These are phyloP conservation scores for Citrus medica DNA, from an alignment of 345 rosid species.

Conservation along the genomic window DNA sequence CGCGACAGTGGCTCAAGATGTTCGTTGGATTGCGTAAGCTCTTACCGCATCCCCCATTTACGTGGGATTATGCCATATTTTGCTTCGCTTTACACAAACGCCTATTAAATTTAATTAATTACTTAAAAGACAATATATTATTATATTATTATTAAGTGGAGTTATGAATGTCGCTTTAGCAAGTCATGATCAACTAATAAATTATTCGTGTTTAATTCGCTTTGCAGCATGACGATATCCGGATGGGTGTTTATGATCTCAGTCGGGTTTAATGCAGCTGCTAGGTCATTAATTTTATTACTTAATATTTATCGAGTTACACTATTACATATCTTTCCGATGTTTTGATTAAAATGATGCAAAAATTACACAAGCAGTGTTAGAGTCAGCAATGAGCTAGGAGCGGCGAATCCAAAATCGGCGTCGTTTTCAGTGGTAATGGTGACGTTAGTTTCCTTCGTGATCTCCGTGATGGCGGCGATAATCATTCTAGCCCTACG, in stretches of 20 bases:
- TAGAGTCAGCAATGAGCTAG: slow-evolving; percentile 79
- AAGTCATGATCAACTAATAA: not conserved
- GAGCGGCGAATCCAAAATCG: slow-evolving; percentile 70
- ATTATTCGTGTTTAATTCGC: not conserved
- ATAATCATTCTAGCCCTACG: slow-evolving; percentile 31
- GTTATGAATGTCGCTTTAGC: not conserved
- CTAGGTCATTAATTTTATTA: slow-evolving; percentile 35
- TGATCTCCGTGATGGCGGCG: slow-evolving; percentile 40
- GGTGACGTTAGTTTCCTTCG: slow-evolving; percentile 41
- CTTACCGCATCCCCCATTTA: not conserved
- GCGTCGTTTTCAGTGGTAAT: slow-evolving; percentile 58
- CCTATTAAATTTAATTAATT: not conserved
- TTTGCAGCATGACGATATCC: slow-evolving; percentile 54
- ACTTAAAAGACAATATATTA: no score
- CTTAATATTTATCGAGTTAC: not conserved
- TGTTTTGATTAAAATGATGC: not conserved
- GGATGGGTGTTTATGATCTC: slow-evolving; percentile 75
- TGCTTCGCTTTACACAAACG: not conserved
- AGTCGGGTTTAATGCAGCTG: slow-evolving; percentile 72
- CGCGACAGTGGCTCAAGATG: not conserved
- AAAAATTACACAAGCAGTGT: slow-evolving; percentile 37
- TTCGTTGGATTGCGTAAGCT: not conserved
- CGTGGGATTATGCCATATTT: no score
- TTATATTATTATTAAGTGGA: not conserved
- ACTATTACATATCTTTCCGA: not conserved